phyloP scores from a whole-genome alignment of 2,329 filamentous ascomycete species.

The Arthroderma sp. region DNA sequence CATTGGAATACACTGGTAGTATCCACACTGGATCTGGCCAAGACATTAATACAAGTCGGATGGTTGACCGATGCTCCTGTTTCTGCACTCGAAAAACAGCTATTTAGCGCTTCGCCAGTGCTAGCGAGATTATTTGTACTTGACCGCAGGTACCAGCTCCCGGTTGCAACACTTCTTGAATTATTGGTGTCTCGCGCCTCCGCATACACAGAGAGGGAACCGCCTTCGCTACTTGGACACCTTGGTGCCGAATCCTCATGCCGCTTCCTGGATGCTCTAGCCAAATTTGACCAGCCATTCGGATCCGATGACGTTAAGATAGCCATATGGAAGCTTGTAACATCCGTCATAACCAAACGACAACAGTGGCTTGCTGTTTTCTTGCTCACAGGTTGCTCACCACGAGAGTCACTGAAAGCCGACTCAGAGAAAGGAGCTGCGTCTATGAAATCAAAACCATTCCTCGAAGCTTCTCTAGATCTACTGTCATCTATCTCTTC shows the following conservation, averaged over 20 bases:
- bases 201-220: constrained; percentile 52
- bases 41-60: constrained; percentile 58
- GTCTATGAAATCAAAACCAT: constrained; percentile 45
- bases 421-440: constrained; percentile 39
- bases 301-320: constrained; percentile 36
- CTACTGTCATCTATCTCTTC: constrained; percentile 54
- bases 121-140: constrained; percentile 65
- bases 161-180: constrained; percentile 58
- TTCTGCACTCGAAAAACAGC: constrained; percentile 58
- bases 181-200: constrained; percentile 60
- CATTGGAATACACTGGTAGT: constrained; percentile 47
- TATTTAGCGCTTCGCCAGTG: constrained; percentile 69
- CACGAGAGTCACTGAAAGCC: constrained; percentile 57
- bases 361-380: constrained; percentile 97
- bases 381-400: constrained; percentile 75
- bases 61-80: constrained; percentile 51
- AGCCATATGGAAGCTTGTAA: constrained; percentile 71
- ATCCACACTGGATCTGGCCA: constrained; percentile 54
- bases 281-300: constrained; percentile 65
- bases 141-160: constrained; percentile 52
- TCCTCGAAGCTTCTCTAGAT: constrained; percentile 62
- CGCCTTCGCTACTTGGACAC: constrained; percentile 86
- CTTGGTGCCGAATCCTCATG: constrained; percentile 71
- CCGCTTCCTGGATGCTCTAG: constrained; percentile 68
- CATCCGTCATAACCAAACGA: constrained; percentile 71